Base-by-base conservation (phyloP, 2,329 filamentous ascomycete genomes). In the Phaeosphaeriaceae sp. region DNA sequence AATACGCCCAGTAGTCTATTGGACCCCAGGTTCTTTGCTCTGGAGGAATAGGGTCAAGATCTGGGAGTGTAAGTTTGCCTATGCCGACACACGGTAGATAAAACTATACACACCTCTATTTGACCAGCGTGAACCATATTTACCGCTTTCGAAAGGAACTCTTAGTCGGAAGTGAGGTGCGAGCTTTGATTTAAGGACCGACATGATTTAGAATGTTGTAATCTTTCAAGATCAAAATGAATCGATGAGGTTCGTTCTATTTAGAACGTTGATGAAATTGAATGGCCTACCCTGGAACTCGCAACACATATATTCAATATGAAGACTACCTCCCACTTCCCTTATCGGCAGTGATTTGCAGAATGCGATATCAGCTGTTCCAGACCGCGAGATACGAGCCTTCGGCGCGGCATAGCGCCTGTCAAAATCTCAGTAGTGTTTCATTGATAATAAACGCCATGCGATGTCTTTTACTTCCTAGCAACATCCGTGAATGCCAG, bases 11-110 rank as follows among this genome's bases (percentile, higher is more conserved):
- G 56, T 77, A 79, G 23, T 77, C 74, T 41, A 75, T 61, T 11
- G 66, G 70, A 4, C 74, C 74, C 78, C 78, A 79, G 16, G 76
- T 81, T 53, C 78, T 68, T 42, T 76, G 66, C 47, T 73, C 71
- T 2, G 75, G 73, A n/a, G 79, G 66, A 32, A 74, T 49, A 4
- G 68, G 71, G 48, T 73, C 70, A 36, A 74, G 63, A 53, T 74
- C 70, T 58, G 1, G 15, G 5, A 35, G 16, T 9, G 12, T 52
- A 2, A 53, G 41, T 16, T 7, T 28, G 21, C n/a, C 4, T 36
- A 8, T 11, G n/a, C 1, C 2, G 11, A 11, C 13, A 4, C 15
- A 13, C 4, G 16, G 13, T 5, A 2, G 23, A n/a, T 2, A 13
- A 6, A 3, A 9, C 11, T 51, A 26, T 58, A 74, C 51, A 26